Base-by-base conservation (phyloP, 345 rosid species). In the Salix brachista region DNA sequence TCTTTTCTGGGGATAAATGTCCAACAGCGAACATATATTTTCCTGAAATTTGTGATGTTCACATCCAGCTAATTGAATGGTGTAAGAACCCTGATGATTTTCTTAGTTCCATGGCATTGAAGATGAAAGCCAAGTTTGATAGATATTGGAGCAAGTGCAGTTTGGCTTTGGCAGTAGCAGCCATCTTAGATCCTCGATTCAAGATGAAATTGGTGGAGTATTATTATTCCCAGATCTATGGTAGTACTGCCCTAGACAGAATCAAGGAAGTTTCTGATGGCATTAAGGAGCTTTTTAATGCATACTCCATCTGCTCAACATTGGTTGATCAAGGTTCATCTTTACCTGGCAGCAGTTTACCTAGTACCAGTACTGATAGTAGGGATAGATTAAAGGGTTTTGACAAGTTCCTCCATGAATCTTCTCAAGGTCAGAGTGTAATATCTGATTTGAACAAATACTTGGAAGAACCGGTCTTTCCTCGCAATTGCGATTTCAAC, bases 131-230 rank as follows among this genome's bases (percentile, higher is more conserved):
- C 26, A 95, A 88, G 79, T 95, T 95, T 58, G 96, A 95, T 69
- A 86, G 84, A 67, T 90, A 90, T 77, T 95, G 99, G 99, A 91
- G 84, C 84, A 92, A 91, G 80, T 93, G 97, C 86, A 89, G 93
- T 85, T 84, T 93, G 82, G 89, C 92, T 76, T 85, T 92, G 85
- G 97, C 97, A 68, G 82, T 91, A 39, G 95, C 97, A 17, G 97
- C 96, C 23, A 91, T 92, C 75, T 87, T 94, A 78, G 99, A 95
- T 86, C 98, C 99, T 2, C 86, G 98, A 80, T 95, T 89, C 83
- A 95, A 95, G 88, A 87, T 93, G 94, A 93, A 93, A 86, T 71
- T 92, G 85, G 97, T 95, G 75, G 99, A 95, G 81, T 92, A 93
- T 81, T 95, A 90, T 79, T 95, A 91, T 82, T 90, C 94, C 34